A percentile compares a stretch with the other conserved stretches of the same genome.
These are phyloP conservation scores for Fusarium sarcochroum DNA, from an alignment of 2,329 filamentous ascomycete genomes.

Conservation along the genomic window DNA sequence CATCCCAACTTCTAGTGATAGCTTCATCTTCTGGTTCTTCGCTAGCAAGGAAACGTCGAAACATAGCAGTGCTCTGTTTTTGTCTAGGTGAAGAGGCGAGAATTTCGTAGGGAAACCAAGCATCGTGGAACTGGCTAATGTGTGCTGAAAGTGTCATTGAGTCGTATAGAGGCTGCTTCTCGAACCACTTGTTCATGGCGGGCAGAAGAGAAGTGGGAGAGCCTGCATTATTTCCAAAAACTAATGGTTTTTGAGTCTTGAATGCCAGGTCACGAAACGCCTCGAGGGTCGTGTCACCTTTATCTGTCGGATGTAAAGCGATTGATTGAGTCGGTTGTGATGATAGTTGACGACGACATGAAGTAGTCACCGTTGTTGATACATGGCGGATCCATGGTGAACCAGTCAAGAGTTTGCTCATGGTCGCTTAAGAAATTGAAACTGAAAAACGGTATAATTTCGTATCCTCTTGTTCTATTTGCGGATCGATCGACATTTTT, in stretches of 20 bases:
- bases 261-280: conserved; percentile 69
- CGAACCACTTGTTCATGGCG: conserved; percentile 73
- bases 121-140: conserved; percentile 51
- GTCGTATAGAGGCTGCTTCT: conserved; percentile 11
- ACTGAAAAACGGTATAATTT: too few relatives aligned
- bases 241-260: conserved; percentile 62
- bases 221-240: conserved; percentile 61
- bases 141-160: conserved; percentile 45
- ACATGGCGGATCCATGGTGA: conserved; percentile 39
- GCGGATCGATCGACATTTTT: conserved; percentile 21
- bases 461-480: conserved; percentile 4
- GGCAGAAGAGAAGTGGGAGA: conserved; percentile 60
- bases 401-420: conserved; percentile 22
- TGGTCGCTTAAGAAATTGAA: conserved; percentile 9
- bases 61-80: conserved; percentile 40
- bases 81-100: conserved; percentile 46
- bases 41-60: conserved; percentile 49
- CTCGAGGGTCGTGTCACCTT: conserved; percentile 51
- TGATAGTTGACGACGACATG: conserved; percentile 13
- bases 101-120: conserved; percentile 58
- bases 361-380: conserved; percentile 14
- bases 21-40: conserved; percentile 49
- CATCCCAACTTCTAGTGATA: conserved; percentile 51
- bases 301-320: conserved; percentile 20
- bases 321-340: conserved; percentile 19